phyloP scores from a whole-genome alignment of 345 rosid species.

The Physaria fendleri region DNA sequence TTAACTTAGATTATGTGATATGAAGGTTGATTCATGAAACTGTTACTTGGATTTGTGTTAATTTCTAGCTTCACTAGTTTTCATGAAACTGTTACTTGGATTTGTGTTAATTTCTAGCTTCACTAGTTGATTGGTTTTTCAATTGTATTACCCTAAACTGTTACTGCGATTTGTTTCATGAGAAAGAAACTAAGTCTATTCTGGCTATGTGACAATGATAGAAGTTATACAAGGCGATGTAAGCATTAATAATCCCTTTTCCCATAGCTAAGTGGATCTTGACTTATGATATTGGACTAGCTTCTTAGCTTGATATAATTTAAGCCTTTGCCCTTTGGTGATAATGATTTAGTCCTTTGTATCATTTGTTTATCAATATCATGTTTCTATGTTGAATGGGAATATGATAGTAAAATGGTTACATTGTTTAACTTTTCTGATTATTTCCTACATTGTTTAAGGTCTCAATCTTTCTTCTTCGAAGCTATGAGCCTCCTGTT shows the following conservation, averaged over 20 bases:
- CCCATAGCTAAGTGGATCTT: not conserved
- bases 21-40: not conserved
- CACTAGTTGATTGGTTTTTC: not conserved
- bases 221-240: not conserved
- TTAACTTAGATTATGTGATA: not conserved
- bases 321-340: not conserved
- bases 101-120: not conserved
- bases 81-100: not conserved
- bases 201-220: not conserved
- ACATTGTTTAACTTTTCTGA: not conserved
- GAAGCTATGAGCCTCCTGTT: constrained; percentile 48
- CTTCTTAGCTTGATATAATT: not conserved
- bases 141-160: not conserved
- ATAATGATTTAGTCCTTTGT: not conserved
- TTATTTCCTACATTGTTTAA: constrained; percentile 16
- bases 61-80: constrained; percentile 1
- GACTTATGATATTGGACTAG: not conserved
- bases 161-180: not conserved
- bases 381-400: not conserved
- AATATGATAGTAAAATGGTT: not conserved
- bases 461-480: constrained; percentile 58
- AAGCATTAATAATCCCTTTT: not conserved
- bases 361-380: not conserved
- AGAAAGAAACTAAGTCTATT: not conserved
- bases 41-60: not conserved